Conservation (phyloP, 2,329 filamentous ascomycete species). For the Neonectria neomacrospora region DNA sequence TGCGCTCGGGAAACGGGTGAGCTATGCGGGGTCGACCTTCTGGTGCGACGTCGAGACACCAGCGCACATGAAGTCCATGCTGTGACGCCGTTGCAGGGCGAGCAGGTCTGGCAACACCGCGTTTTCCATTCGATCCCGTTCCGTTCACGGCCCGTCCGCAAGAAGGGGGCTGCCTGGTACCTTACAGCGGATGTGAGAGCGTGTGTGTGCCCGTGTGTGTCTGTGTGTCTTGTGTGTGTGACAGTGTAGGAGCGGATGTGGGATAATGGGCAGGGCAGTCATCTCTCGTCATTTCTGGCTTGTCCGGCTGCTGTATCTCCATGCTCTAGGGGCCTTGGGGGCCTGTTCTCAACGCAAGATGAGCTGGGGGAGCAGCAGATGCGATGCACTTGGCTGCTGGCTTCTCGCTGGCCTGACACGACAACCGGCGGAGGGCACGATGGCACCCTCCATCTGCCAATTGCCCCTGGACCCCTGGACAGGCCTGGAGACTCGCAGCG, state of each 20-base stretch:
- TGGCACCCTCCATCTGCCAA: slow-evolving; percentile 25
- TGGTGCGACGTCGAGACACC: slow-evolving; percentile 37
- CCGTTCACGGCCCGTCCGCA: slow-evolving; percentile 17
- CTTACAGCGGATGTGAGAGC: slow-evolving; percentile 37
- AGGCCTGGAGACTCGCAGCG: neutral
- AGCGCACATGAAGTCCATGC: slow-evolving; percentile 24
- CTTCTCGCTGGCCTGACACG: slow-evolving; percentile 28
- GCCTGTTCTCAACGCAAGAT: slow-evolving; percentile 18
- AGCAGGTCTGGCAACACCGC: slow-evolving; percentile 29
- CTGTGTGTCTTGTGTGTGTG: slow-evolving; percentile 6
- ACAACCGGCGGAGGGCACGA: slow-evolving; percentile 20
- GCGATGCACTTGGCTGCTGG: slow-evolving; percentile 30
- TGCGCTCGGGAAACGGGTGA: slow-evolving; percentile 34
- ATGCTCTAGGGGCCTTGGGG: neutral
- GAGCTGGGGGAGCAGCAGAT: slow-evolving; percentile 29
- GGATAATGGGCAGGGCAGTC: neutral
- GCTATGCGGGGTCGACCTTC: slow-evolving; percentile 35
- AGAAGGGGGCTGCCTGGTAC: slow-evolving; percentile 36
- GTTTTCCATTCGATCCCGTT: slow-evolving; percentile 34
- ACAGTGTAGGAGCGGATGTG: slow-evolving; percentile 23
- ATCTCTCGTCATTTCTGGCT: neutral
- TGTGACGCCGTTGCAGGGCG: slow-evolving; percentile 33
- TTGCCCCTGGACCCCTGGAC: slow-evolving; percentile 9
- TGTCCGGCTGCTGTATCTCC: slow-evolving; percentile 2
- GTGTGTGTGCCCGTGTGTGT: slow-evolving; percentile 11